Evolutionary conservation across 169 alveolate genomes (phyloP), one percentile per base, ranked within the genome.

Genomic region (Plasmodium yoelii): DNA sequence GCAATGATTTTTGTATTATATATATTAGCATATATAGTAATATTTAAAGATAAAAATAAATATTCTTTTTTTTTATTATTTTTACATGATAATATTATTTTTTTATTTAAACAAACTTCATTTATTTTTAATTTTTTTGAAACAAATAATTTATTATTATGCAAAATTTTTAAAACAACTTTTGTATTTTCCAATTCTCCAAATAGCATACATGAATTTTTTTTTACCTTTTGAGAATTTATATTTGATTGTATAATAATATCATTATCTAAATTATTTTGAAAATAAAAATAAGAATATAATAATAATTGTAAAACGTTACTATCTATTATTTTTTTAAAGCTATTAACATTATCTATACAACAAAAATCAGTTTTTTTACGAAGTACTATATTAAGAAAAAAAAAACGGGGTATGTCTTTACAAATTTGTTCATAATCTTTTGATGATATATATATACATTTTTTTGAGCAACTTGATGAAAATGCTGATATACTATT

Each of bases 51-150:
- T 13, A 77, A 57, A 8, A 77, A 77, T 4, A 77, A 63, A 18
- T 77, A 63, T 51, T 77, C 80, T n/a, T 64, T 28, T 22, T 51
- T 77, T 34, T 34, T 34, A 34, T 34, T 34, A 47, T 77, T 63
- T 57, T 77, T 77, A 44, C 88, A 47, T 1, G 88, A 49, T 3
- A 77, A 13, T 6, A 77, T 77, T 12, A 77, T 77, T 51, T 77
- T 77, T 18, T 77, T 77, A 64, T 77, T 77, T 22, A 77, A 28
- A 28, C 88, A 77, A 3, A 77, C 88, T 53, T 77, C 77, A 15
- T 77, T 44, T 8, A 77, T 77, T 64, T 77, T 77, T 7, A 77
- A 63, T 34, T 51, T 77, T 56, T 64, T 77, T 1, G 88, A 77
- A 2, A 18, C 10, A 34, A 47, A 77, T 34, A 64, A 49, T 44